Evolutionary conservation across 176 grass and related monocot species (phyloP).

Genomic region (Aegilops speltoides): DNA sequence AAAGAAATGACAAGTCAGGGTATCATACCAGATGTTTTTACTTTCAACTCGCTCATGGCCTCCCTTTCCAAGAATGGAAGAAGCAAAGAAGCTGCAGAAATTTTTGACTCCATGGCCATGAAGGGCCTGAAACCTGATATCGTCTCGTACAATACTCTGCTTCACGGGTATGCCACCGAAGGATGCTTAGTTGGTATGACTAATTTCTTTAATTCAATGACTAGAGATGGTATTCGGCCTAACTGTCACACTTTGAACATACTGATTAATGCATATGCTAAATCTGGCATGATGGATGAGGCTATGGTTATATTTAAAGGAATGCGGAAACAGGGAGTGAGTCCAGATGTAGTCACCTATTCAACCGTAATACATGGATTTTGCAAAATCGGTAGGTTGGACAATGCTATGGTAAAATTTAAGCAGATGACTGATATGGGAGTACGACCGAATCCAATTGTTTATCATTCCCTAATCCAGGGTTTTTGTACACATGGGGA

Average conservation of each 20-base stretch:
- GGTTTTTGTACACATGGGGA: not conserved
- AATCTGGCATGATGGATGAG: no score
- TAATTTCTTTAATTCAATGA: not conserved
- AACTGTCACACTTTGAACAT: not conserved
- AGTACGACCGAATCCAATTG: not conserved
- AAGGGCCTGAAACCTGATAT: not conserved
- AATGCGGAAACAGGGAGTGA: no score
- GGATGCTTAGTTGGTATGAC: no score
- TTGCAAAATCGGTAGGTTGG: no score
- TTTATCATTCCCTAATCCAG: not conserved
- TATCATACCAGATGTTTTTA: no score
- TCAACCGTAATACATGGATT: no score
- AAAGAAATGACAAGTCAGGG: no score
- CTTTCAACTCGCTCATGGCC: not conserved
- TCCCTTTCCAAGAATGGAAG: not conserved
- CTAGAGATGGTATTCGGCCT: not conserved
- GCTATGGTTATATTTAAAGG: no score
- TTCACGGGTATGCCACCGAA: not conserved
- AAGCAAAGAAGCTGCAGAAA: not conserved
- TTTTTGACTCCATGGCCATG: not conserved
- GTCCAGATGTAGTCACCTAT: no score
- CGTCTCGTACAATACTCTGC: not conserved
- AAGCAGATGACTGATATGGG: no score
- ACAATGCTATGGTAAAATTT: no score
- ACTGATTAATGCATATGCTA: no score